A percentile compares a stretch with the other conserved stretches of the same genome.
Evolutionary conservation across 805 yeast genomes (phyloP).

Genomic region (Kodamaea neixiangensis): DNA sequence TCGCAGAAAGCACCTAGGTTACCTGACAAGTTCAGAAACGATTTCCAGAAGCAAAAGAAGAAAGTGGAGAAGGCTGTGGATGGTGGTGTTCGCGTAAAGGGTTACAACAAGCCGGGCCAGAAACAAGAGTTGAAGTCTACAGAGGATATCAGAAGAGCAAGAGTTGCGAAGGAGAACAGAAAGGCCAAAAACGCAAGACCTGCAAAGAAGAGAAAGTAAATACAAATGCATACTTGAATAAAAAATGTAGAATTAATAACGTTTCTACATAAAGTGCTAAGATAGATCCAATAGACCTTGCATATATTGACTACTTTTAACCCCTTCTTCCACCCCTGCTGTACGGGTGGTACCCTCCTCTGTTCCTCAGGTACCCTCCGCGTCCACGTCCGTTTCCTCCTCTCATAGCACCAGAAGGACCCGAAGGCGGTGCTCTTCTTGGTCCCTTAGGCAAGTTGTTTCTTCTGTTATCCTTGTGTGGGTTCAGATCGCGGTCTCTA

Average conservation of each 20-base stretch:
- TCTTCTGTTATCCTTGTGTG: conserved; percentile 26
- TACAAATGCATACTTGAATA: background rate
- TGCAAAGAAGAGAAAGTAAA: conserved; percentile 44
- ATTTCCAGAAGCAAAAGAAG: conserved; percentile 77
- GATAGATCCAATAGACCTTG: too few species aligned
- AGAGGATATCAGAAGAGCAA: conserved; percentile 75
- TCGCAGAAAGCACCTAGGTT: conserved; percentile 76
- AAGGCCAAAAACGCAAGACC: conserved; percentile 81
- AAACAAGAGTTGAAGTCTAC: conserved; percentile 63
- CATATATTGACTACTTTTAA: background rate
- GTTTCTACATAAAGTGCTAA: too few species aligned
- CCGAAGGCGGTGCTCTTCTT: conserved; percentile 43
- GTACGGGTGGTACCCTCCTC: conserved; percentile 47
- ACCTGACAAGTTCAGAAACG: conserved; percentile 91
- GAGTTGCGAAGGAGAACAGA: conserved; percentile 69
- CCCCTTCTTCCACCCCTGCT: conserved; percentile 38
- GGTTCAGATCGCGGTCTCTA: conserved; percentile 20
- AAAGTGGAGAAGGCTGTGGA: conserved; percentile 80
- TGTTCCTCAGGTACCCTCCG: conserved; percentile 26
- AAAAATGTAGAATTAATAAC: too few species aligned
- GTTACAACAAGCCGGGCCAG: conserved; percentile 51
- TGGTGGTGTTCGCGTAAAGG: conserved; percentile 71
- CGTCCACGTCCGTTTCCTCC: conserved; percentile 35
- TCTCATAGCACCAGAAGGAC: conserved; percentile 34
- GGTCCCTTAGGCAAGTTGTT: conserved; percentile 55